These are phyloP conservation scores for Carallia pectinifolia DNA, from an alignment of 345 rosid genomes.

Conservation along the genomic window DNA sequence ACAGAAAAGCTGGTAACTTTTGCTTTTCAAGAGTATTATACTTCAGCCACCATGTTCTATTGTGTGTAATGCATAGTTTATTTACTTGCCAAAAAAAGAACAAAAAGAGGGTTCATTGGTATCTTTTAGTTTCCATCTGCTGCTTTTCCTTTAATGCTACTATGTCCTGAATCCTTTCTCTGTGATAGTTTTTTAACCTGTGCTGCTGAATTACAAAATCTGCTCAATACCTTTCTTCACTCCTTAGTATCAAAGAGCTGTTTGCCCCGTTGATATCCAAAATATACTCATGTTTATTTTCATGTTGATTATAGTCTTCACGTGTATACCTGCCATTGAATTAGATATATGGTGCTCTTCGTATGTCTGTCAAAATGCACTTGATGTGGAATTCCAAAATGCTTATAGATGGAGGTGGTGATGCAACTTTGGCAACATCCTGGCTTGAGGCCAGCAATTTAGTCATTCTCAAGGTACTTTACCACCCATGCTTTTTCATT, in stretches of 20 bases:
- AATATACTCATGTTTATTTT: slow-evolving; percentile 6
- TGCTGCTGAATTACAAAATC: background rate
- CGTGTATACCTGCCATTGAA: slow-evolving; percentile 6
- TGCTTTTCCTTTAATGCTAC: background rate
- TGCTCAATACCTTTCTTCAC: slow-evolving; percentile 1
- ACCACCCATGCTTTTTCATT: slow-evolving; percentile 5
- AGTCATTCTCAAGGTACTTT: slow-evolving; percentile 60
- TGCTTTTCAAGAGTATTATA: too few species aligned
- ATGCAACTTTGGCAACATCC: slow-evolving; percentile 55
- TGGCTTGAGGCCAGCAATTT: slow-evolving; percentile 68
- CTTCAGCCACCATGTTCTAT: too few species aligned
- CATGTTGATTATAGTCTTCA: slow-evolving; percentile 3
- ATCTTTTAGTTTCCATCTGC: background rate
- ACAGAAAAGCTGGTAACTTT: too few species aligned
- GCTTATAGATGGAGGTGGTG: slow-evolving; percentile 61
- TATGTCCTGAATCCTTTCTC: background rate
- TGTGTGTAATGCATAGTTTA: too few species aligned
- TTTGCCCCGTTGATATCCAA: background rate
- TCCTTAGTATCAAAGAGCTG: background rate
- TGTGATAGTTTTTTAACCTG: background rate
- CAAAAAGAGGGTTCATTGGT: background rate
- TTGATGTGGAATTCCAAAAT: slow-evolving; percentile 75
- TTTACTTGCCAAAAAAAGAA: too few species aligned
- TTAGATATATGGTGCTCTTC: slow-evolving; percentile 69
- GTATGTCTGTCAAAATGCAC: slow-evolving; percentile 65